phyloP scores from a whole-genome alignment of 1,139 yeast species.

The Diutina neorugosa region DNA sequence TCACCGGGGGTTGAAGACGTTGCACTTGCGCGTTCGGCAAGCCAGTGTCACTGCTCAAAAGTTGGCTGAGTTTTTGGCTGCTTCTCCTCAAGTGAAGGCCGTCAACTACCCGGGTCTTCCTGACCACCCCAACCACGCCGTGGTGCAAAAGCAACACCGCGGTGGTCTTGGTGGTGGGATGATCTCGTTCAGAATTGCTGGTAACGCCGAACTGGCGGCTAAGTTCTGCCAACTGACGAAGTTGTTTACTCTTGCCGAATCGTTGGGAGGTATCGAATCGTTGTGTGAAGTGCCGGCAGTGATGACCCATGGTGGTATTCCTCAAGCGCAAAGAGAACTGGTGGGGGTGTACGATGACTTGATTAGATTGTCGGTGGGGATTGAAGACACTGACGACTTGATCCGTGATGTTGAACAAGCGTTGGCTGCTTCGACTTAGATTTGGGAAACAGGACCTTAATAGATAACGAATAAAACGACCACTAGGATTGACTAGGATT shows the following conservation, averaged over 20 bases:
- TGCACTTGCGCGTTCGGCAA: slow-evolving; percentile 69
- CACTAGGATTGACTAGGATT: not conserved
- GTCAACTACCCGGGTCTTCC: slow-evolving; percentile 80
- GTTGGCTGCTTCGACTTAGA: slow-evolving; percentile 18
- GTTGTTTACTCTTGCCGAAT: slow-evolving; percentile 78
- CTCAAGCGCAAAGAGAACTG: slow-evolving; percentile 66
- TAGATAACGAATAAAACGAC: not conserved
- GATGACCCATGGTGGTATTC: slow-evolving; percentile 91
- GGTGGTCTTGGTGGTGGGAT: slow-evolving; percentile 86
- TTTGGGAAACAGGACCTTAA: not conserved
- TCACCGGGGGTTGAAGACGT: slow-evolving; percentile 83
- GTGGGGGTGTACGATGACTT: slow-evolving; percentile 77
- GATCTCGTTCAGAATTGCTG: slow-evolving; percentile 77
- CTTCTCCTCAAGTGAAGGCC: slow-evolving; percentile 40
- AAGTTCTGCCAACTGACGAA: slow-evolving; percentile 63
- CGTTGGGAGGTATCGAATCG: slow-evolving; percentile 84
- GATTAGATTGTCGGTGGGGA: slow-evolving; percentile 76
- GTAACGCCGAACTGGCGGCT: slow-evolving; percentile 71
- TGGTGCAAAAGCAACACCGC: slow-evolving; percentile 68
- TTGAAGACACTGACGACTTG: slow-evolving; percentile 73
- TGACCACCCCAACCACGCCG: slow-evolving; percentile 49
- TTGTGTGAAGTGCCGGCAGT: slow-evolving; percentile 82
- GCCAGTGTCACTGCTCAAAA: slow-evolving; percentile 55
- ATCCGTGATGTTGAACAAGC: slow-evolving; percentile 67
- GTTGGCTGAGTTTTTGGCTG: slow-evolving; percentile 55